These are phyloP conservation scores for Infundibulicybe gibba DNA, from an alignment of 768 basidiomycete species.

Conservation along the genomic window DNA sequence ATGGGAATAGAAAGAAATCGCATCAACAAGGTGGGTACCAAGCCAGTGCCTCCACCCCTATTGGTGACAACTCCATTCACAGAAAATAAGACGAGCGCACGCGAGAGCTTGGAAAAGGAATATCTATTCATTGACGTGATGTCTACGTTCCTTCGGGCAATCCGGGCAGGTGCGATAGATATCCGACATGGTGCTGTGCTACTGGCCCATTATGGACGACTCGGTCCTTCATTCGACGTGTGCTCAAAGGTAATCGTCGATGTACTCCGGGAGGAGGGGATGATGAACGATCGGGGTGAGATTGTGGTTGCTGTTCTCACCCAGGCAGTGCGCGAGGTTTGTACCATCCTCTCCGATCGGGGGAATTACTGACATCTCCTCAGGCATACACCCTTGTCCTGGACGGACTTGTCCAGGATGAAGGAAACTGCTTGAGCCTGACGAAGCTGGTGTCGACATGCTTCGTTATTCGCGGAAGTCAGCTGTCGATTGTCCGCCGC, in stretches of 20 bases:
- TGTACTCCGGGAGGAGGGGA: conserved; percentile 79
- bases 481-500: conserved; percentile 73
- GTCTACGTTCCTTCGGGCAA: conserved; percentile 80
- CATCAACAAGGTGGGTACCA: conserved; percentile 30
- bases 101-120: conserved; percentile 55
- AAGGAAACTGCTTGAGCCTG: conserved; percentile 63
- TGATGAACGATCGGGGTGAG: conserved; percentile 69
- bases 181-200: conserved; percentile 74
- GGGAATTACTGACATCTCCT: neutral
- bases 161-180: conserved; percentile 76
- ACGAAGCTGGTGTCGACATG: conserved; percentile 71
- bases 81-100: too few relatives aligned
- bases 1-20: conserved; percentile 23
- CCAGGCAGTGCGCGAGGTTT: conserved; percentile 72
- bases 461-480: conserved; percentile 85
- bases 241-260: conserved; percentile 81
- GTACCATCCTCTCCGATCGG: conserved; percentile 13
- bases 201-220: conserved; percentile 80
- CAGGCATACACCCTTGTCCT: conserved; percentile 83
- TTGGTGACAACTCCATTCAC: too few relatives aligned
- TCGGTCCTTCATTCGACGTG: conserved; percentile 79
- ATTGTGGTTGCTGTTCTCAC: conserved; percentile 65
- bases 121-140: conserved; percentile 79
- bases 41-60: neutral
- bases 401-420: conserved; percentile 62